phyloP scores from a whole-genome alignment of 2,329 filamentous ascomycete genomes.

The Penicillium sp. region DNA sequence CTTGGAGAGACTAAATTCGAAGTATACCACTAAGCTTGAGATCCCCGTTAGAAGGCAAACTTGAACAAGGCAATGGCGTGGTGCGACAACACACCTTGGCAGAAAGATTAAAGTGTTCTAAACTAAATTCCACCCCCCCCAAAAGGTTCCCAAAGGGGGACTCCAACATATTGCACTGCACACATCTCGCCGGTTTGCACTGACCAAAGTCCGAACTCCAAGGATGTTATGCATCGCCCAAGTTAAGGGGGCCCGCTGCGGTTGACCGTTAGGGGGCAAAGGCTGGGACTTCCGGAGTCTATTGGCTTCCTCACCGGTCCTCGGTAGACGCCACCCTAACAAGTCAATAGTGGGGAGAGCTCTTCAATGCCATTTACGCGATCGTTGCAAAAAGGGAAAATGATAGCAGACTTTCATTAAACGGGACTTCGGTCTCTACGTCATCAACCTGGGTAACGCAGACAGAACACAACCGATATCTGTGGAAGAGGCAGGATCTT shows the following conservation, averaged over 20 bases:
- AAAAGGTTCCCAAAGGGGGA: not conserved
- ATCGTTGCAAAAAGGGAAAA: not conserved
- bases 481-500: not conserved
- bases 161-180: not conserved
- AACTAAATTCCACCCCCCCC: not conserved
- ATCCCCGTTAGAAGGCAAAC: not conserved
- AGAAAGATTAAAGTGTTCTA: conserved; percentile 1
- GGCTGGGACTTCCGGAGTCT: conserved; percentile 2
- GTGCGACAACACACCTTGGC: not conserved
- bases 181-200: not conserved
- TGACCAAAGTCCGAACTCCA: conserved; percentile 5
- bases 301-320: conserved; percentile 11
- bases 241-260: conserved; percentile 15
- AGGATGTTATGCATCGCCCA: conserved; percentile 24
- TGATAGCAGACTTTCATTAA: not conserved
- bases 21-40: conserved; percentile 7
- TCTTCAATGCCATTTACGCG: not conserved
- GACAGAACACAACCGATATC: not conserved
- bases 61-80: not conserved
- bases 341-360: not conserved
- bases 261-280: conserved; percentile 23
- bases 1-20: conserved; percentile 15
- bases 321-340: not conserved
- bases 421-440: not conserved
- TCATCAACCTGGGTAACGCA: conserved; percentile 1